These are phyloP conservation scores for Trichoderma sp. DNA, from an alignment of 2,329 filamentous ascomycete genomes.

Conservation along the genomic window DNA sequence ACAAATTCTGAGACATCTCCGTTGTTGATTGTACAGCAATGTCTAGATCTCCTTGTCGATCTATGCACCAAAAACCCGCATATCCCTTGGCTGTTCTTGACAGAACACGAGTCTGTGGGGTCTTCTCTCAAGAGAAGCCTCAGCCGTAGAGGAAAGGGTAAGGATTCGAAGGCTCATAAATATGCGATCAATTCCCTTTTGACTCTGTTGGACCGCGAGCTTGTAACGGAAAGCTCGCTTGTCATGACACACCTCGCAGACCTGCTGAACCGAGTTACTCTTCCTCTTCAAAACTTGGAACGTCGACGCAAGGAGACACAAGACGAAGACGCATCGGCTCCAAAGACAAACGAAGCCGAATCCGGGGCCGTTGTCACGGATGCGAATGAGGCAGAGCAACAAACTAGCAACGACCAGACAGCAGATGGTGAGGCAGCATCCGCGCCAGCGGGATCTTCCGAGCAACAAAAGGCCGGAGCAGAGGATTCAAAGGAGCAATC, in stretches of 20 bases:
- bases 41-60: constrained; percentile 78
- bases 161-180: constrained; percentile 78
- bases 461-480: constrained; percentile 27
- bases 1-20: constrained; percentile 87
- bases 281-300: constrained; percentile 77
- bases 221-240: constrained; percentile 94
- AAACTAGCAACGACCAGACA: constrained; percentile 27
- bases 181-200: constrained; percentile 91
- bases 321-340: constrained; percentile 40
- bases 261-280: constrained; percentile 82
- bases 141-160: constrained; percentile 82
- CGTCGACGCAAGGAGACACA: constrained; percentile 75
- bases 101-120: constrained; percentile 78
- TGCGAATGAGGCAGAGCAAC: constrained; percentile 31
- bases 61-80: constrained; percentile 82
- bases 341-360: constrained; percentile 42
- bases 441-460: constrained; percentile 27
- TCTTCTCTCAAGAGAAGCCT: constrained; percentile 72
- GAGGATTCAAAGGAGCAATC: constrained; percentile 32
- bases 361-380: constrained; percentile 30
- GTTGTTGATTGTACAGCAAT: constrained; percentile 93
- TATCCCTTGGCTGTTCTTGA: constrained; percentile 87
- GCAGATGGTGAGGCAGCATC: constrained; percentile 25
- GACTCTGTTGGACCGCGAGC: constrained; percentile 81
- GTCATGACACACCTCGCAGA: constrained; percentile 94